Base-by-base conservation (phyloP, 495 filamentous ascomycete genomes). In the Parachaetomium inaequale region DNA sequence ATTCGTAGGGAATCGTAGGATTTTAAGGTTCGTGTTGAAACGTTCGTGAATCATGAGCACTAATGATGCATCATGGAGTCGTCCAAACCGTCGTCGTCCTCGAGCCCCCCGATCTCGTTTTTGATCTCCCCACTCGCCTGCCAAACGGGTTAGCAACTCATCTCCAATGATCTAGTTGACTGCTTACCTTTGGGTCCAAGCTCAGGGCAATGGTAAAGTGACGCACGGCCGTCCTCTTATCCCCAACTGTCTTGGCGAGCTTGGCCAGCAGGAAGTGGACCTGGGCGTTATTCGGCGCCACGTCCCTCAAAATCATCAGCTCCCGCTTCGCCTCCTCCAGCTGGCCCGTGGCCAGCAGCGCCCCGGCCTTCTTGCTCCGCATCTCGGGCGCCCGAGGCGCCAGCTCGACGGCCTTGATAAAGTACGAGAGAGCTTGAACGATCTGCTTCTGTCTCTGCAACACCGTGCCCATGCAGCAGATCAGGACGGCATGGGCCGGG, bases 191-290 rank as follows among this genome's bases (percentile, higher is more conserved):
- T 29, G 93, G 94, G 81, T 98, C 94, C 68, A 98, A 76, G 75
- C 96, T 96, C 72, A 97, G 73, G 26, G 95, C 94, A 69, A 90
- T 91, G 0, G 94, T 98, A 66, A 94, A 96, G 72, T 96, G 90
- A 66, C 89, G 86, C 55, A 98, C 91, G 42, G 95, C 92, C 62
- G 84, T 81, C 63, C 82, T 83, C 74, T 90, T 93, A 67, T 96
- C 87, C 53, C 84, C 83, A 59, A 96, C 65, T 63, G 78, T 81
- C 77, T 95, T 96, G 74, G 95, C 93, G 60, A 95, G 75, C 72
- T 87, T 91, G 14, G 92, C 94, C 4, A 98, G 82, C 40, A 93
- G 80, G 76, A 94, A 98, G 73, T 96, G 93, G 28, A 98, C 93
- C 67, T 92, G 96, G 23, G 95, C 91, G 70, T 96, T 93, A 68